Conservation (phyloP, 169 alveolate genomes). For the Besnoitia besnoiti region DNA sequence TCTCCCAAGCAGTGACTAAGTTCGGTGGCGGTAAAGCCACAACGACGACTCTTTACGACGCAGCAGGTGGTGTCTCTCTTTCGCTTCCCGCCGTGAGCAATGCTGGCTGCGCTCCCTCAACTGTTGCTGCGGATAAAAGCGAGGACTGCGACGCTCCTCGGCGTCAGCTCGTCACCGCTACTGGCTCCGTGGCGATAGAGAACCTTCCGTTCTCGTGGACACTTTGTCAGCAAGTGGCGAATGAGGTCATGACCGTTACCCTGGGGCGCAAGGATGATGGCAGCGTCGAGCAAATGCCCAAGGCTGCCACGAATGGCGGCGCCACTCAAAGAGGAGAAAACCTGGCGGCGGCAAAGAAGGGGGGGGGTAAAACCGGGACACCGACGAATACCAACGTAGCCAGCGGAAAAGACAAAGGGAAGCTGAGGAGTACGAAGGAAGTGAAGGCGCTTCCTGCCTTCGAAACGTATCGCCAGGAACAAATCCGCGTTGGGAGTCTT, state of each 20-base stretch:
- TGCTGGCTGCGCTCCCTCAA: not conserved
- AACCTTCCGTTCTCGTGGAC: not conserved
- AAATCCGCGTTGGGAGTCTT: not conserved
- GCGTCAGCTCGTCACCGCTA: not conserved
- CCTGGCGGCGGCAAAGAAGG: not conserved
- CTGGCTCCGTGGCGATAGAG: not conserved
- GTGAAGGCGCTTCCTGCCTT: slow-evolving; percentile 8
- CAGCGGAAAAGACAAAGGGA: not conserved
- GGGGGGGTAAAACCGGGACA: not conserved
- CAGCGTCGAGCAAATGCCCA: not conserved
- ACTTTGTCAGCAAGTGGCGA: slow-evolving; percentile 14
- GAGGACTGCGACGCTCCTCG: slow-evolving; percentile 13
- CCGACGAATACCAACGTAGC: not conserved
- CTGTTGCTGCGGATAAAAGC: not conserved
- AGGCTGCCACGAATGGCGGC: not conserved
- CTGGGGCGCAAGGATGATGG: not conserved
- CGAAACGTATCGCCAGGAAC: not conserved
- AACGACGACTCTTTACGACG: not conserved
- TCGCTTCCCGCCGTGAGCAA: not conserved
- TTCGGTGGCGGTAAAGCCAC: not conserved
- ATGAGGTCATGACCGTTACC: slow-evolving; percentile 5
- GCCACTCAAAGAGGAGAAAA: not conserved
- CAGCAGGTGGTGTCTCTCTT: not conserved
- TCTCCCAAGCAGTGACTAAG: slow-evolving; percentile 5
- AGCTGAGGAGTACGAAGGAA: not conserved